Percentiles rank a stretch among this genome's conserved stretches.
Conservation (phyloP, 148 eudicot species). For the Vaccinium vitisidaea region DNA sequence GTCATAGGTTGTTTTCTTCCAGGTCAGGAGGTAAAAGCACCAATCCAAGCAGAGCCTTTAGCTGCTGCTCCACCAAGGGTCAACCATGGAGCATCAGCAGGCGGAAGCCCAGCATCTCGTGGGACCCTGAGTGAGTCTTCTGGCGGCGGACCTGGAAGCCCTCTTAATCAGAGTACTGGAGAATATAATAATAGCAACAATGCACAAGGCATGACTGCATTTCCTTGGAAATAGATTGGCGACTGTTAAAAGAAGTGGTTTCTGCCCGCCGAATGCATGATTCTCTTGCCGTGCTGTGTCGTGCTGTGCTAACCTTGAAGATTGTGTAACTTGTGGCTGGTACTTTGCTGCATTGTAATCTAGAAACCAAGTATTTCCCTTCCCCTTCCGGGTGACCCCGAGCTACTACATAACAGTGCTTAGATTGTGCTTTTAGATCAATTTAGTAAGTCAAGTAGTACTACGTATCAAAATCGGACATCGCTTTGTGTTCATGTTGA, state of each 20-base stretch:
- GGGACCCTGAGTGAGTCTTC: constrained; percentile 30
- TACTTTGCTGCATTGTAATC: background rate
- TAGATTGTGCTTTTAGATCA: background rate
- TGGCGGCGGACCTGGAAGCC: constrained; percentile 29
- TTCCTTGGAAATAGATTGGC: constrained; percentile 14
- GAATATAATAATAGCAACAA: constrained; percentile 13
- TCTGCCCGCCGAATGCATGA: background rate
- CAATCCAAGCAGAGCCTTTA: constrained; percentile 1
- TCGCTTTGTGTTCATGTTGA: background rate
- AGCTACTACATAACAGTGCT: background rate
- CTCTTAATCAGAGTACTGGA: constrained; percentile 15
- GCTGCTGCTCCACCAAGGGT: constrained; percentile 12
- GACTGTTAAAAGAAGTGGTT: background rate
- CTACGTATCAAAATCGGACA: background rate
- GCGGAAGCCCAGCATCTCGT: constrained; percentile 24
- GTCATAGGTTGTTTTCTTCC: constrained; percentile 27
- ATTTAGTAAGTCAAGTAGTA: background rate
- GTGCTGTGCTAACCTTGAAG: background rate
- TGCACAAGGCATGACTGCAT: constrained; percentile 7
- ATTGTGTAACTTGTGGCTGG: background rate
- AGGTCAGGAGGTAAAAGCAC: constrained; percentile 15
- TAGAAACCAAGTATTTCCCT: background rate
- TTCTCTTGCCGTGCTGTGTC: background rate
- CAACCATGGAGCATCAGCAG: constrained; percentile 17
- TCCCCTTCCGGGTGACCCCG: background rate